Conservation (phyloP, 768 basidiomycete genomes). For the Grammothele lineata region DNA sequence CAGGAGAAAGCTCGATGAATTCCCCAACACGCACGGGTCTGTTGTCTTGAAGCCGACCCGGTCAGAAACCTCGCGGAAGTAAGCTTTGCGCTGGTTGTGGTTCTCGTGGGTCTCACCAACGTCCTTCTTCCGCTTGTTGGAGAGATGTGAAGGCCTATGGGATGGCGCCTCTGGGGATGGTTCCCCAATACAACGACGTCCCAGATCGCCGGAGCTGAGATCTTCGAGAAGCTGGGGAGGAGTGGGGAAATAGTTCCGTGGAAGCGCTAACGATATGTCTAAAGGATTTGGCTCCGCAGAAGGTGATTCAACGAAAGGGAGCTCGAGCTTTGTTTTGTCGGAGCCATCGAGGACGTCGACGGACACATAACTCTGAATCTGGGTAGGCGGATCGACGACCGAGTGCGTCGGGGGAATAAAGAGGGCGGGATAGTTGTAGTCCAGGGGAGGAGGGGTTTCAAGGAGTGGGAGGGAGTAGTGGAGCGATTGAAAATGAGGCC, state of each 20-base stretch:
- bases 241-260: constrained; percentile 46
- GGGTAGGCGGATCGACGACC: too few relatives aligned
- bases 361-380: too few relatives aligned
- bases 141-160: neutral
- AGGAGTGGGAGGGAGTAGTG: too few relatives aligned
- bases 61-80: constrained; percentile 53
- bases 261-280: constrained; percentile 18
- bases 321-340: too few relatives aligned
- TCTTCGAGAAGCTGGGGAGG: constrained; percentile 59
- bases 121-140: neutral
- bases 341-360: too few relatives aligned
- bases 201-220: constrained; percentile 25
- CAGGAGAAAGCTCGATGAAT: neutral
- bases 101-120: constrained; percentile 15
- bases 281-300: constrained; percentile 12
- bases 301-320: too few relatives aligned
- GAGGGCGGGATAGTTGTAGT: too few relatives aligned
- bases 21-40: constrained; percentile 47
- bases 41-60: constrained; percentile 54
- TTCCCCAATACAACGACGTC: too few relatives aligned
- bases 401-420: too few relatives aligned
- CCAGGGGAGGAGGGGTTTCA: too few relatives aligned
- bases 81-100: constrained; percentile 53
- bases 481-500: too few relatives aligned
- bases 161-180: neutral